Conservation (phyloP, 352 stramenopile genomes). For the Globisporangium uncinulatum region DNA sequence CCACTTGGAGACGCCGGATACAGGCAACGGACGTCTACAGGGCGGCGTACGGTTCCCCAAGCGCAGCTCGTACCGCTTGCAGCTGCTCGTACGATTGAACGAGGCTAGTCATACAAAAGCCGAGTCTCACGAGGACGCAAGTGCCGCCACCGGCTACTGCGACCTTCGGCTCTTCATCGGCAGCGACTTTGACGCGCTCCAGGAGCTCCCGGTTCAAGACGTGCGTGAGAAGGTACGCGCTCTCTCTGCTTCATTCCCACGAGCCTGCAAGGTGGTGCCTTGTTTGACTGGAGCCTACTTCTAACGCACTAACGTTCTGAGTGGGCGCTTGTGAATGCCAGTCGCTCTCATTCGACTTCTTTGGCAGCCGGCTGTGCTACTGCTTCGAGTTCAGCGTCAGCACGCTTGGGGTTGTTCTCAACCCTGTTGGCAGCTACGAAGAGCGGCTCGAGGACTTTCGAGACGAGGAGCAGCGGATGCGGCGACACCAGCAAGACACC, state of each 20-base stretch:
- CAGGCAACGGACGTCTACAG: constrained; percentile 15
- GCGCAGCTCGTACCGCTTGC: constrained; percentile 37
- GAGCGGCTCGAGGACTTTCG: constrained; percentile 59
- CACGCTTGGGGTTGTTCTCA: constrained; percentile 12
- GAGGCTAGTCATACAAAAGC: neutral
- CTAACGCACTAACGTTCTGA: neutral
- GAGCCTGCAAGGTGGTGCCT: too few relatives aligned
- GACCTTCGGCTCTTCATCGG: constrained; percentile 41
- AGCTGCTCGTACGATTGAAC: constrained; percentile 18
- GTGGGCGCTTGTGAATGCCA: constrained; percentile 2
- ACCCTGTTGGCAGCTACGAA: constrained; percentile 23
- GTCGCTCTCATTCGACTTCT: constrained; percentile 53
- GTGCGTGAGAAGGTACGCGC: constrained; percentile 28
- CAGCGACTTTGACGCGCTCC: constrained; percentile 50
- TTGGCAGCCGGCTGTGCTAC: constrained; percentile 49
- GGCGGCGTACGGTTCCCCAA: constrained; percentile 51
- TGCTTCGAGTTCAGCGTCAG: constrained; percentile 42
- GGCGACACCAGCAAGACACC: constrained; percentile 45
- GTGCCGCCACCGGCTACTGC: too few relatives aligned
- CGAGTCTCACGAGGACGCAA: constrained; percentile 4
- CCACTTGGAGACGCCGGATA: constrained; percentile 14
- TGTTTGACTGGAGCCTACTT: neutral
- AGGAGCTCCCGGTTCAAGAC: constrained; percentile 38
- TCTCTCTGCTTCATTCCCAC: neutral
- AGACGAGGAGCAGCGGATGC: constrained; percentile 45